These are phyloP conservation scores for Trichocomaceae sp. DNA, from an alignment of 2,329 filamentous ascomycete genomes.

Conservation along the genomic window DNA sequence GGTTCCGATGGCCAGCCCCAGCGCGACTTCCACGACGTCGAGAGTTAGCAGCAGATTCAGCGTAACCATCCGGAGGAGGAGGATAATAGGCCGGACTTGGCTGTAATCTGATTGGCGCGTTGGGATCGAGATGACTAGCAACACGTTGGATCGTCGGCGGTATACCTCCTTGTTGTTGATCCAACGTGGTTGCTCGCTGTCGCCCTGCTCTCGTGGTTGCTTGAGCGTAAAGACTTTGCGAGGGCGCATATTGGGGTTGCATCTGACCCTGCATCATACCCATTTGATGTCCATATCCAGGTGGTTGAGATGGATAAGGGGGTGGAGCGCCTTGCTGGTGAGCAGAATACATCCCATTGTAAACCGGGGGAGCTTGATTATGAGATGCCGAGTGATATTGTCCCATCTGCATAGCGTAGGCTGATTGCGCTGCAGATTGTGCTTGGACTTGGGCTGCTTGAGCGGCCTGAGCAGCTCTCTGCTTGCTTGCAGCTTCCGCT, in stretches of 20 bases:
- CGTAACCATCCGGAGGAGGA: conserved; percentile 76
- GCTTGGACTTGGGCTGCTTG: conserved; percentile 50
- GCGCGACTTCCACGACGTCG: conserved; percentile 70
- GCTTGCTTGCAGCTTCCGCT: conserved; percentile 88
- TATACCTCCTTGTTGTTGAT: conserved; percentile 87
- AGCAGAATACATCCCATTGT: conserved; percentile 68
- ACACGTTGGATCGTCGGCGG: conserved; percentile 89
- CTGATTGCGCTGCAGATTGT: conserved; percentile 59
- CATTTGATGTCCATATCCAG: conserved; percentile 66
- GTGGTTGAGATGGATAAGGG: conserved; percentile 67
- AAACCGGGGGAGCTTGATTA: conserved; percentile 57
- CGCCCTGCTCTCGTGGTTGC: conserved; percentile 69
- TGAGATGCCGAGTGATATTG: conserved; percentile 47
- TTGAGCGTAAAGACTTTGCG: conserved; percentile 68
- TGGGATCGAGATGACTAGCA: conserved; percentile 91
- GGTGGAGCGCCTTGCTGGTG: conserved; percentile 66
- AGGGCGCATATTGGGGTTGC: conserved; percentile 60
- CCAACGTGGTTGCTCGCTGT: conserved; percentile 92
- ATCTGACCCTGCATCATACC: conserved; percentile 62
- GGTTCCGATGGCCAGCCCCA: conserved; percentile 49
- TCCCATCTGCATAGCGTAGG: conserved; percentile 60
- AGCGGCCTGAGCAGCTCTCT: conserved; percentile 62
- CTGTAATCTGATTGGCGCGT: conserved; percentile 84
- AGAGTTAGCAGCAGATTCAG: conserved; percentile 58
- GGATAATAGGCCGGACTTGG: conserved; percentile 97